Base-by-base conservation (phyloP, 2,329 filamentous ascomycete species). In the Hypoxylon sp. region DNA sequence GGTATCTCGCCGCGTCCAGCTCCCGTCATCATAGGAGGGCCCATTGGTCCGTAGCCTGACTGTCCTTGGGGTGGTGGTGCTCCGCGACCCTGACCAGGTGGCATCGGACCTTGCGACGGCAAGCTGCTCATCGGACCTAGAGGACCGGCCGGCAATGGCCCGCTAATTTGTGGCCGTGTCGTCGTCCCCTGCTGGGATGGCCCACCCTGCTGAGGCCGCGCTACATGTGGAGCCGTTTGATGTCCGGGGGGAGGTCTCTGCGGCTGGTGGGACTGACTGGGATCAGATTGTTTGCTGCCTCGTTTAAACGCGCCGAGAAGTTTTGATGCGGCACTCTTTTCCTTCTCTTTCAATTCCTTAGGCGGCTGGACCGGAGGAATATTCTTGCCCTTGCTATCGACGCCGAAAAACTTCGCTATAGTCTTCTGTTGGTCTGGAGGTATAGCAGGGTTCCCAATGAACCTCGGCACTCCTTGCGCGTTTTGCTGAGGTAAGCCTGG, bases 241-340 rank as follows among this genome's bases (percentile, higher is more conserved):
- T 68, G 63, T 13, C 60, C 57, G 14, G 66, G 60, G 1, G 63
- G 52, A 25, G 60, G 68, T 46, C 52, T 63, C 25, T 72, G 71
- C 19, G 65, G 62, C 50, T 64, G 53, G 9, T 53, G 32, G 2
- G 66, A 30, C 13, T 69, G 67, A 49, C 43, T 67, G 10, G 70
- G 65, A 51, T 74, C 69, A 2, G 65, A 60, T 34, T 72, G 70
- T 51, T 74, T 78, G 2, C 69, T 70, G 11, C 60, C 69, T 30
- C 76, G 72, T 52, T 75, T 78, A 43, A 79, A 75, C 3, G 76
- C 75, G 17, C 72, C 67, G 2, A 77, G 63, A 11, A 79, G 63
- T 60, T 75, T 78, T 3, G 73, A 74, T 7, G 73, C 74, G 0
- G 72, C 73, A n/a, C 70, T 76, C 66, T 77, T 76, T 43, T 77